Evolutionary conservation across 2,329 filamentous ascomycete species (phyloP).

Genomic region (Graphilbum sp.): DNA sequence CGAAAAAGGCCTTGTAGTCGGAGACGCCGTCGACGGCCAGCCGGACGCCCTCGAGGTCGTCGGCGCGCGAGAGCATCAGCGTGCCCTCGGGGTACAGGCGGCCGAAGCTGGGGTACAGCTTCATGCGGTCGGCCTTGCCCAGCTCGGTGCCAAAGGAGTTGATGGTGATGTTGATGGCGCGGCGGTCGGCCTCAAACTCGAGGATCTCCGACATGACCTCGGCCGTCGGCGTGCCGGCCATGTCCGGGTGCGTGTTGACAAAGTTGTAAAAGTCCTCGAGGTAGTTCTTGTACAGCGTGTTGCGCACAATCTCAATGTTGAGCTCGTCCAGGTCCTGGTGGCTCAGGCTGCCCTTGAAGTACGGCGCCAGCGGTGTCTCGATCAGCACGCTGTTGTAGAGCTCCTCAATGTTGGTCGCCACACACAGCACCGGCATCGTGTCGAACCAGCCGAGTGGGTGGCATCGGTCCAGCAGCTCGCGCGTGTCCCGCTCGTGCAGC

Average conservation of each 20-base stretch:
- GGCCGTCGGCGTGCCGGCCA: slow-evolving; percentile 73
- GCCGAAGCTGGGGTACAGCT: slow-evolving; percentile 87
- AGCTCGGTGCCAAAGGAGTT: slow-evolving; percentile 98
- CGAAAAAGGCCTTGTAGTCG: slow-evolving; percentile 94
- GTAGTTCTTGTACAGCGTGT: slow-evolving; percentile 99
- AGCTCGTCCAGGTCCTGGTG: slow-evolving; percentile 96
- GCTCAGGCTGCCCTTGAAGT: slow-evolving; percentile 93
- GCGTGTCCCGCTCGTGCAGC: slow-evolving; percentile 89
- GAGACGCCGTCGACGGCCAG: slow-evolving; percentile 83
- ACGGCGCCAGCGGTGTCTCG: slow-evolving; percentile 86
- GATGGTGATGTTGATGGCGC: slow-evolving; percentile 96
- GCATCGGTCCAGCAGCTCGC: slow-evolving; percentile 86
- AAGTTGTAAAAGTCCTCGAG: slow-evolving; percentile 95
- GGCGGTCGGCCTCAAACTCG: slow-evolving; percentile 89
- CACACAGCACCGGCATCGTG: slow-evolving; percentile 94
- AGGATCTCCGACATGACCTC: slow-evolving; percentile 94
- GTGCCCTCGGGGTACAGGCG: slow-evolving; percentile 87
- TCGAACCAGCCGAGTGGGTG: slow-evolving; percentile 98
- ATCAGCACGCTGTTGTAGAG: slow-evolving; percentile 96
- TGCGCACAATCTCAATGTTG: slow-evolving; percentile 98
- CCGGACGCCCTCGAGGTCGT: slow-evolving; percentile 86
- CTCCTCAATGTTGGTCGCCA: slow-evolving; percentile 96
- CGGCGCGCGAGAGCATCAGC: slow-evolving; percentile 83
- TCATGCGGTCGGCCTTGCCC: slow-evolving; percentile 82
- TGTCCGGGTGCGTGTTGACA: slow-evolving; percentile 75